These are phyloP conservation scores for Aspergillus brunneoviolaceus DNA, from an alignment of 2,329 filamentous ascomycete genomes.

Conservation along the genomic window DNA sequence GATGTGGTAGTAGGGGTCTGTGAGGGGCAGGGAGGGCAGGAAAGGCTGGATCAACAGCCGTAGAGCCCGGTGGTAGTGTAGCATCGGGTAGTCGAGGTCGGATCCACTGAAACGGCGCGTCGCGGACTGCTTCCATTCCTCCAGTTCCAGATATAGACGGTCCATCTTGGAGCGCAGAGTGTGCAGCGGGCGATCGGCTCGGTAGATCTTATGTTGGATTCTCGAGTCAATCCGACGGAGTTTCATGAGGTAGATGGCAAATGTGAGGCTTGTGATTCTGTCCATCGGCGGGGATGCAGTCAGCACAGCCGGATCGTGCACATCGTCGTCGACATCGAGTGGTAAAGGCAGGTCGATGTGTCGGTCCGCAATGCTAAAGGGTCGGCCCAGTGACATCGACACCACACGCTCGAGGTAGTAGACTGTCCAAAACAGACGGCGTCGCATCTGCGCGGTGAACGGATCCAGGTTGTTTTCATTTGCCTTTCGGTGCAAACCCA, in stretches of 20 bases:
- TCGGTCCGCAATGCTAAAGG: constrained; percentile 52
- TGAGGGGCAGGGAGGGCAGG: constrained; percentile 46
- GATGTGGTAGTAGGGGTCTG: constrained; percentile 50
- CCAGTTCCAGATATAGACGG: constrained; percentile 46
- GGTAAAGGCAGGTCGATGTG: constrained; percentile 54
- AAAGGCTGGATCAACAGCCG: constrained; percentile 55
- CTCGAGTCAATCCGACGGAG: constrained; percentile 50
- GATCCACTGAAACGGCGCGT: constrained; percentile 33
- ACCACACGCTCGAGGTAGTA: constrained; percentile 53
- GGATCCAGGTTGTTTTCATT: constrained; percentile 45
- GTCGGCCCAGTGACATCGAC: constrained; percentile 52
- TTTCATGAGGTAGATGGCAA: constrained; percentile 47
- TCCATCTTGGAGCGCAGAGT: constrained; percentile 51
- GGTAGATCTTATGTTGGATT: constrained; percentile 55
- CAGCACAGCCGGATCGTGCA: constrained; percentile 39
- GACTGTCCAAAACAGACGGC: constrained; percentile 54
- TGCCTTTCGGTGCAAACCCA: constrained; percentile 52
- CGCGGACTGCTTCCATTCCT: constrained; percentile 48
- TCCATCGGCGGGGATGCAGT: constrained; percentile 29
- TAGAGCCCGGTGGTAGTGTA: constrained; percentile 53
- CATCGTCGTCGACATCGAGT: constrained; percentile 44
- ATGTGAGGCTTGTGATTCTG: constrained; percentile 40
- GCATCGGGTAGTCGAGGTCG: constrained; percentile 49
- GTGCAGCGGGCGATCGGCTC: constrained; percentile 48
- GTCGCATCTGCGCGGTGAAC: constrained; percentile 47